Evolutionary conservation across 495 filamentous ascomycete species (phyloP).

Genomic region (Podospora pseudoanserina): DNA sequence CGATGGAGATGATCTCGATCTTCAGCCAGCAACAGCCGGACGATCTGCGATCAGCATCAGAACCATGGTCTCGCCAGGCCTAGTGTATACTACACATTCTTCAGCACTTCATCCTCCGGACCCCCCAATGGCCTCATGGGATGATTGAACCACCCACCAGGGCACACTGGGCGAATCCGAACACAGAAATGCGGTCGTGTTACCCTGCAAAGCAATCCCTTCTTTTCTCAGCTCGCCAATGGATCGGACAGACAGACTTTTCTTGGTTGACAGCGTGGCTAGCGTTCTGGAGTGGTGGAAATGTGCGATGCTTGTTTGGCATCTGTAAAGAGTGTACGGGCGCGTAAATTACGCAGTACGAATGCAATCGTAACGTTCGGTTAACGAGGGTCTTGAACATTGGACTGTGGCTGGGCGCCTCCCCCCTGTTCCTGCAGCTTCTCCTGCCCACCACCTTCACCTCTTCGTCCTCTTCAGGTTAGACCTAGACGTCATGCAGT

Average conservation of each 20-base stretch:
- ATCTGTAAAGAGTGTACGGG: background rate
- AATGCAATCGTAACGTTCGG: background rate
- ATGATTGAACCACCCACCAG: background rate
- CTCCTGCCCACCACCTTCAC: background rate
- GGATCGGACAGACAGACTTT: background rate
- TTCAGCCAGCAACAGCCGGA: background rate
- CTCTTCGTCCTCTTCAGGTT: background rate
- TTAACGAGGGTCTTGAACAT: background rate
- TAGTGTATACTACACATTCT: too few species aligned
- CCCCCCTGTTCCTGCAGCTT: slow-evolving; percentile 2
- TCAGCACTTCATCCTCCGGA: too few species aligned
- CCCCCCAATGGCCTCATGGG: background rate
- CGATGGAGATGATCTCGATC: background rate
- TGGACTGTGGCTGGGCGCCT: slow-evolving; percentile 1
- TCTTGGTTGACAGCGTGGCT: slow-evolving; percentile 3
- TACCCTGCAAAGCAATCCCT: background rate
- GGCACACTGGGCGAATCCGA: background rate
- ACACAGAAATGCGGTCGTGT: background rate
- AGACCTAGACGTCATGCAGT: background rate
- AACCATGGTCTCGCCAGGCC: background rate
- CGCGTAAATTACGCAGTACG: background rate
- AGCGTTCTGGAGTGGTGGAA: background rate
- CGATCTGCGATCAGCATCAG: background rate
- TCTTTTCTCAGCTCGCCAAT: background rate
- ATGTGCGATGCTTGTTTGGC: background rate